Evolutionary conservation across 73 alveolate genomes (phyloP), one percentile per base, ranked within the genome.

Genomic region (Blepharisma japonicum): DNA sequence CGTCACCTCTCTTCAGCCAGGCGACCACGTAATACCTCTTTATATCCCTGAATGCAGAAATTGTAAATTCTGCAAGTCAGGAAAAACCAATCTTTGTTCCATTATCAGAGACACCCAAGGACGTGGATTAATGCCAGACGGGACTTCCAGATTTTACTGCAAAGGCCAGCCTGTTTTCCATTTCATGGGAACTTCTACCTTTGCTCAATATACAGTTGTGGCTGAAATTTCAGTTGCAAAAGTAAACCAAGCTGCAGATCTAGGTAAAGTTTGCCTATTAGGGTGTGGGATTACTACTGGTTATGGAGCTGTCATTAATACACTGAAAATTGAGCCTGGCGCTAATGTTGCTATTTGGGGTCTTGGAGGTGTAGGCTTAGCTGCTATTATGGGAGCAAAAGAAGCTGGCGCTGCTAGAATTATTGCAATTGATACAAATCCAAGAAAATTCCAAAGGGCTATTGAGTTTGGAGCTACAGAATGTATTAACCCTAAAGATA

Each of bases 211-310:
- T 87, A 87, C 96, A 5, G 98, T 93, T 27, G 83, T 93, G 45
- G 94, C 94, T 39, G 98, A 86, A 56, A 82, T 87, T 46, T 87
- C 96, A 18, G 86, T 87, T 18, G 96, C 94, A 11, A 90, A 90
- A 76, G 87, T 93, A 45, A 89, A 92, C 81, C 86, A 83, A 68
- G 83, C 81, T 47, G 94, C 95, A 20, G 91, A 91, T 49, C 83
- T 91, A 45, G 89, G 81, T 47, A 47, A 78, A 55, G 90, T 88
- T n/a, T 91, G 98, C 83, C 81, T 93, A 45, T 83, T 93, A 42
- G 98, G 98, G 6, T 92, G 98, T 77, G 98, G 98, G 32, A 89
- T 93, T 78, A 83, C 96, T 51, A 92, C 98, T 21, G 98, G 98
- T 32, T 84, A 87, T 89, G 98, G 98, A 49, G 98, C 98, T 45